Evolutionary conservation across 1,284 basidiomycete species (phyloP).

Genomic region (Acaromyces ingoldii): DNA sequence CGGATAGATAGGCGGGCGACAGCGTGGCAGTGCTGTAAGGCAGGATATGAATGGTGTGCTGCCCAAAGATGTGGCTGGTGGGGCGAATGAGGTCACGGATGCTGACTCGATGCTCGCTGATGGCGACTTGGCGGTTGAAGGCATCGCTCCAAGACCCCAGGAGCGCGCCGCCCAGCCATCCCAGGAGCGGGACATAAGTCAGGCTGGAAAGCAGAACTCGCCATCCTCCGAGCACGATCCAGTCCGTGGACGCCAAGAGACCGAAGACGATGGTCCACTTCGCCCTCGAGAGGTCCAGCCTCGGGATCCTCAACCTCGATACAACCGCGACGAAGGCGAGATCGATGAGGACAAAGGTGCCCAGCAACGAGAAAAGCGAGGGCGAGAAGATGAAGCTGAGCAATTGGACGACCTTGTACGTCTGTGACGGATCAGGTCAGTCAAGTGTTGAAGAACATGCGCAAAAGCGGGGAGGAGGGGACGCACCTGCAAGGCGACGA

Average conservation of each 20-base stretch:
- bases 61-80: conserved; percentile 67
- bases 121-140: conserved; percentile 41
- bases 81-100: conserved; percentile 51
- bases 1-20: conserved; percentile 70
- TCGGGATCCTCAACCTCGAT: conserved; percentile 5
- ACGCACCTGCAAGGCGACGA: conserved; percentile 1
- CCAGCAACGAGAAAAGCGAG: conserved; percentile 1
- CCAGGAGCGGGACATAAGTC: neutral
- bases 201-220: conserved; percentile 1
- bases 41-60: conserved; percentile 83
- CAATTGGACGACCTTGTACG: neutral
- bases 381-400: neutral
- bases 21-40: conserved; percentile 72
- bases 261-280: conserved; percentile 7
- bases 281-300: conserved; percentile 4
- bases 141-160: neutral
- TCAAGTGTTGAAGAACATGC: no score
- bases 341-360: conserved; percentile 5
- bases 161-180: neutral
- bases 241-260: conserved; percentile 4
- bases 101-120: conserved; percentile 51
- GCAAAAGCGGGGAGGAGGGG: no score
- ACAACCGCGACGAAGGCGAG: conserved; percentile 6
- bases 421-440: neutral
- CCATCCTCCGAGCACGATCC: conserved; percentile 8